Base-by-base conservation (phyloP, 768 basidiomycete species). In the Fibroporia radiculosa region DNA sequence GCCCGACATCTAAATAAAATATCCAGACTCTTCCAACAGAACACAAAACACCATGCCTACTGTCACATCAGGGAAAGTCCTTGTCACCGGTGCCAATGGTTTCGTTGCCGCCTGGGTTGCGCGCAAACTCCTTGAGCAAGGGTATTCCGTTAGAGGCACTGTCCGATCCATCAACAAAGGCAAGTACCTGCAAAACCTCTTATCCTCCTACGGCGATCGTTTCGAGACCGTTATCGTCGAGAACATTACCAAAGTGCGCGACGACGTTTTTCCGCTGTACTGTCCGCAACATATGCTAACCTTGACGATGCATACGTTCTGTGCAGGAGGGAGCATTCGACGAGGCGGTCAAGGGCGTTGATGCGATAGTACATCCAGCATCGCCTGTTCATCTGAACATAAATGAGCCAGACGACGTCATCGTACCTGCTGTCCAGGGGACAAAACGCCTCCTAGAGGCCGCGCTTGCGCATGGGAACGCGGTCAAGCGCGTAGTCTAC, bases 341-440 rank as follows among this genome's bases (percentile, higher is more conserved):
- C 57, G 78, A 86, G 40, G 86, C 80, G 0, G 82, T 90, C 47
- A 75, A 80, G 58, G 85, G 73, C 1, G 78, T 90, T 6, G 80
- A 86, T 47, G 88, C 73, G 0, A 75, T 92, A 40, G 71, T 67
- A 28, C 86, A 87, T 54, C 77, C 71, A 3, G 83, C 83, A 0
- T 84, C 83, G 1, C 84, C 84, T 1, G 71, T 79, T 54, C 64
- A 72, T 43, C 48, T 66, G 20, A 62, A 70, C 1, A 69, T 65
- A 1, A 63, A 67, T n/a, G 69, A 78, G 29, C 64, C 67, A 3
- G 50, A 62, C 12, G 80, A 84, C 48, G 53, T 86, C 29, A 78
- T 87, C 49, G 61, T 59, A 14, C 88, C 89, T 4, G 88, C 88
- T 20, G 74, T 90, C 3, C 64, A 76, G 2, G 87, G 88, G 1